phyloP scores from a whole-genome alignment of 208 protist species.

The Jaenimonas drosophilae region DNA sequence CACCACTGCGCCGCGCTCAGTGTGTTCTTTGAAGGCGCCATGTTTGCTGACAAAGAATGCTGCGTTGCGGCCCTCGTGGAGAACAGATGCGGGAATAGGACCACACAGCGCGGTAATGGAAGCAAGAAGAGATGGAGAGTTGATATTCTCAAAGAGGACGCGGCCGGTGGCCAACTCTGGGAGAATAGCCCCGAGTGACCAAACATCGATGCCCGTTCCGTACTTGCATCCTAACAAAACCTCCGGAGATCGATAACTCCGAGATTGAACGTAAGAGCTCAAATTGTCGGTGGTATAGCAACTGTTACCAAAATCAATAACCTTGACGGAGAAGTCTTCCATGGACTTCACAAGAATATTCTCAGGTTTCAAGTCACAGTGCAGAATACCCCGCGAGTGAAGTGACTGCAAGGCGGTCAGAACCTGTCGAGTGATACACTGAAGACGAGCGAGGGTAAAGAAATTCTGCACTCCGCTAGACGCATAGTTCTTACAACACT shows the following conservation, averaged over 20 bases:
- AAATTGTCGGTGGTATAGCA: conserved; percentile 74
- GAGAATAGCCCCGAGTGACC: conserved; percentile 43
- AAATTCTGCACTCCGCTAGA: conserved; percentile 68
- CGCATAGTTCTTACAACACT: conserved; percentile 81
- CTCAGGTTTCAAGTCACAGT: conserved; percentile 86
- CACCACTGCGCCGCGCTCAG: conserved; percentile 5
- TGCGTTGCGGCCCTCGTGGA: conserved; percentile 30
- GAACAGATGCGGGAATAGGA: conserved; percentile 16
- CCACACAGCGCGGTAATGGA: conserved; percentile 30
- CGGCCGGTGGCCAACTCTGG: conserved; percentile 60
- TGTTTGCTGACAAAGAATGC: conserved; percentile 10
- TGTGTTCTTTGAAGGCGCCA: conserved; percentile 13
- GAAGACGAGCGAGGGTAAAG: conserved; percentile 79
- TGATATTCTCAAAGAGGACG: conserved; percentile 83
- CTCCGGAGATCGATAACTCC: conserved; percentile 62
- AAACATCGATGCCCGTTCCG: conserved; percentile 26
- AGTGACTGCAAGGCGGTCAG: conserved; percentile 64
- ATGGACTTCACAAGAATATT: conserved; percentile 85
- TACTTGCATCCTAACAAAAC: conserved; percentile 52
- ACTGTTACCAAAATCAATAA: conserved; percentile 81
- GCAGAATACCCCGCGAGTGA: conserved; percentile 73
- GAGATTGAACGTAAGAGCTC: conserved; percentile 52
- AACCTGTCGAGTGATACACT: conserved; percentile 61
- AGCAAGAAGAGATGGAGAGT: conserved; percentile 45
- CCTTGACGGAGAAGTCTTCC: conserved; percentile 56